These are phyloP conservation scores for Trametes maxima DNA, from an alignment of 768 basidiomycete species.

Conservation along the genomic window DNA sequence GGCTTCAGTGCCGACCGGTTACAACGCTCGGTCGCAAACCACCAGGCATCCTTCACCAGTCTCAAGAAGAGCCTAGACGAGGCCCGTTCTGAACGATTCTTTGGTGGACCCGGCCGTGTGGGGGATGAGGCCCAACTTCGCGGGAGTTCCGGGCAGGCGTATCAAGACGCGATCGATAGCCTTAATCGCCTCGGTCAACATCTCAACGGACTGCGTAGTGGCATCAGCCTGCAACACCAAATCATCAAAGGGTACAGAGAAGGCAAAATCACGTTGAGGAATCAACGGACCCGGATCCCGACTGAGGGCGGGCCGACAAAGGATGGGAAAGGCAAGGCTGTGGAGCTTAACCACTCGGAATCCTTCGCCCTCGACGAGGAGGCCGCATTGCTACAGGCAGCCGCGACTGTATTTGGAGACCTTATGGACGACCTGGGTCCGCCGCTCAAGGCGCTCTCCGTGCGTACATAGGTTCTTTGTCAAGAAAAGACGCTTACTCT, in stretches of 20 bases:
- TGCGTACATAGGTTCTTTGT: conserved; percentile 36
- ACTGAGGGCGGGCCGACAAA: background rate
- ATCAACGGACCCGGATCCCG: background rate
- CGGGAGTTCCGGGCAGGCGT: conserved; percentile 53
- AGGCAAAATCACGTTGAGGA: conserved; percentile 43
- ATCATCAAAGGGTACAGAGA: conserved; percentile 62
- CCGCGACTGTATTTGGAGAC: conserved; percentile 76
- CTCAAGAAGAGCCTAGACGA: conserved; percentile 86
- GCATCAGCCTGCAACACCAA: conserved; percentile 83
- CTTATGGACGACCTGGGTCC: conserved; percentile 79
- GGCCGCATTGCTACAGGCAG: conserved; percentile 54
- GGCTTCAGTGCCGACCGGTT: conserved; percentile 63
- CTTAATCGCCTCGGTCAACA: conserved; percentile 93
- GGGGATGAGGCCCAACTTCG: conserved; percentile 16
- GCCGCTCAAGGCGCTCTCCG: conserved; percentile 73
- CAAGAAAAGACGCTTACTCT: background rate
- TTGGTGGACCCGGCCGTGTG: conserved; percentile 30
- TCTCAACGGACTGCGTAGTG: conserved; percentile 84
- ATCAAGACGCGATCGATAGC: conserved; percentile 85
- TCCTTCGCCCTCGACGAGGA: conserved; percentile 32
- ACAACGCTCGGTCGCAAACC: conserved; percentile 78
- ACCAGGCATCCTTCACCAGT: conserved; percentile 87
- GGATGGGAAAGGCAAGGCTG: conserved; percentile 28
- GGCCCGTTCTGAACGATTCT: conserved; percentile 83
- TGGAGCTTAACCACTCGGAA: background rate